phyloP scores from a whole-genome alignment of 345 rosid genomes.

The Aquilaria sinensis region DNA sequence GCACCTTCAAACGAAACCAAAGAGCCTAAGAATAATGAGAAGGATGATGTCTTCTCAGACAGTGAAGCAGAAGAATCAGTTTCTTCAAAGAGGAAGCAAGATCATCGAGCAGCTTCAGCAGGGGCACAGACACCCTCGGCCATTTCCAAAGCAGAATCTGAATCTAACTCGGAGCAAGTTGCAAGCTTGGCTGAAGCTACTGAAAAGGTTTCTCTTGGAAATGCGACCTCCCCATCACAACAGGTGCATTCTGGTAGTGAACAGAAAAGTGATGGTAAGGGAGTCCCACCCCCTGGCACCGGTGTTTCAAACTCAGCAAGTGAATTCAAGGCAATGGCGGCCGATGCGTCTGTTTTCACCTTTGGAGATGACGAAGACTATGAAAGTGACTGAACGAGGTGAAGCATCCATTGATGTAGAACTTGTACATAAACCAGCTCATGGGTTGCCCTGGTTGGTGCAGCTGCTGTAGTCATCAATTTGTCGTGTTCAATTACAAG shows the following conservation, averaged over 20 bases:
- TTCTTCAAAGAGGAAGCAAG: conserved; percentile 26
- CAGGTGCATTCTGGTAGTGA: conserved; percentile 6
- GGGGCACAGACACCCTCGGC: conserved; percentile 16
- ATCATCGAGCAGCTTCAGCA: conserved; percentile 20
- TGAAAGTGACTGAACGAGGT: conserved; percentile 50
- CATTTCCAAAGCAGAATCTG: conserved; percentile 19
- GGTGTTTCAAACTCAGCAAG: conserved; percentile 30
- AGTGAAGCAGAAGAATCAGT: conserved; percentile 42
- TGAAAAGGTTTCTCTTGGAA: conserved; percentile 40
- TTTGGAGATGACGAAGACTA: conserved; percentile 74
- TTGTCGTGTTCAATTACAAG: background rate
- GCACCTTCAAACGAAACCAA: conserved; percentile 33
- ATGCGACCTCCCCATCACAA: conserved; percentile 16
- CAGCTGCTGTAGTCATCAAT: too few species aligned
- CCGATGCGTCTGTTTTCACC: conserved; percentile 79
- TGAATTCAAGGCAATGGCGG: conserved; percentile 77
- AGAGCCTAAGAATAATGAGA: conserved; percentile 35
- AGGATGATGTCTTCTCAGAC: conserved; percentile 80
- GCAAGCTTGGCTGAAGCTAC: conserved; percentile 34
- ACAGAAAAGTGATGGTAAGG: conserved; percentile 14
- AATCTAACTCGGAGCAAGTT: conserved; percentile 31
- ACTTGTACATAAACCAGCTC: background rate
- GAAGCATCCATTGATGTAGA: conserved; percentile 17
- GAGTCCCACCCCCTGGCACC: conserved; percentile 15
- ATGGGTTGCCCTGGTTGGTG: too few species aligned